phyloP scores from a whole-genome alignment of 1,284 basidiomycete genomes.

The Leccinum pachyderme region DNA sequence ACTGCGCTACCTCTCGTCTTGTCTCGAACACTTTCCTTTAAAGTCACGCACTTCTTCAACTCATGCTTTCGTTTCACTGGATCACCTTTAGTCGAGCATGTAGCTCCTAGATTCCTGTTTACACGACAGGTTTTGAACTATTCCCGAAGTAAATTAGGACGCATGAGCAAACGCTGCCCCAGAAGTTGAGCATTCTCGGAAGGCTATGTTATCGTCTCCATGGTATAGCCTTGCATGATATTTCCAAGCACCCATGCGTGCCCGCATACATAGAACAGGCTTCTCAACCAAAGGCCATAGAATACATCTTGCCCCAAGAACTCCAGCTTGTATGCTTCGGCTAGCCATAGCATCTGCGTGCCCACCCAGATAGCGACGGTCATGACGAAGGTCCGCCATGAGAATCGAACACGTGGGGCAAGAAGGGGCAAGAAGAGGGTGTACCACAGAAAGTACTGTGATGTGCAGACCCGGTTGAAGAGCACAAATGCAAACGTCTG shows the following conservation, averaged over 20 bases:
- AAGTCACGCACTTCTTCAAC: constrained; percentile 12
- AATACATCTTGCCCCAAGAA: constrained; percentile 78
- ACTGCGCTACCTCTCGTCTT: constrained; percentile 24
- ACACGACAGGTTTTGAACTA: constrained; percentile 8
- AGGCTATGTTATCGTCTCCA: not conserved
- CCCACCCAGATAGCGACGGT: constrained; percentile 70
- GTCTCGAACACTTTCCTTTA: constrained; percentile 8
- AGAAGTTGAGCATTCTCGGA: not conserved
- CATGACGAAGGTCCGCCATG: constrained; percentile 25
- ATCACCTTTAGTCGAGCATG: constrained; percentile 10
- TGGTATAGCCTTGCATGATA: constrained; percentile 55
- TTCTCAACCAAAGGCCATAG: constrained; percentile 71
- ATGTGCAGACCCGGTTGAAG: constrained; percentile 99
- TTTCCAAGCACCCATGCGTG: constrained; percentile 76
- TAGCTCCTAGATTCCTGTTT: constrained; percentile 27
- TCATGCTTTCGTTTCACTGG: constrained; percentile 18
- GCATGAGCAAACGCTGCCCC: not conserved
- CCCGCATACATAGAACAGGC: constrained; percentile 71
- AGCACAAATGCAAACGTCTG: constrained; percentile 91
- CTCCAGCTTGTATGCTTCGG: constrained; percentile 85
- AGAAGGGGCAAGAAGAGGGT: constrained; percentile 87
- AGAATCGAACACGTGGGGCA: constrained; percentile 62
- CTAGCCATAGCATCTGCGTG: constrained; percentile 83
- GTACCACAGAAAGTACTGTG: constrained; percentile 99
- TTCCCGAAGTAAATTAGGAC: not conserved